phyloP scores from a whole-genome alignment of 177 flowering plant species.

The Vitis hybrid region DNA sequence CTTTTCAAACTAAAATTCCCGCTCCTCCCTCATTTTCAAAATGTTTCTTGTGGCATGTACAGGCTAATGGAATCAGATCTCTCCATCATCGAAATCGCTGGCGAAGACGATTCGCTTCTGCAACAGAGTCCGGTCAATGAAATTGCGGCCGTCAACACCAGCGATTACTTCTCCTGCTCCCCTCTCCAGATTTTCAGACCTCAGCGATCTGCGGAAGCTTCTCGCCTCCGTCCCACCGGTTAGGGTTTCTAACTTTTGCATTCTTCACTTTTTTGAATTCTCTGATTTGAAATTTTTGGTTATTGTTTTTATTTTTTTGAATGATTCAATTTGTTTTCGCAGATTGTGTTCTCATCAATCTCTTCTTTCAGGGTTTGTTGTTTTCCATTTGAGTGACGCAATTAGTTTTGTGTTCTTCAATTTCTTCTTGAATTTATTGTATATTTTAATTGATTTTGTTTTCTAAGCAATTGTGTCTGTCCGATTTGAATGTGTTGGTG shows the following conservation, averaged over 20 bases:
- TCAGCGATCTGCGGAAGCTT: constrained; percentile 4
- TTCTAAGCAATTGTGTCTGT: too few species aligned
- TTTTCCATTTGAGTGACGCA: not conserved
- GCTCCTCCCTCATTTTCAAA: not conserved
- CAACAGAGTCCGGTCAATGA: constrained; percentile 18
- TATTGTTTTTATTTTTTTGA: not conserved
- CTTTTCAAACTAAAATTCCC: not conserved
- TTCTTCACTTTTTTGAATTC: not conserved
- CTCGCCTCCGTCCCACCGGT: constrained; percentile 19
- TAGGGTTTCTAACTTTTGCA: constrained; percentile 11
- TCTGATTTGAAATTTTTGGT: not conserved
- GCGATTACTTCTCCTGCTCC: constrained; percentile 34
- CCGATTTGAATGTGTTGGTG: too few species aligned
- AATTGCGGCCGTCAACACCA: not conserved
- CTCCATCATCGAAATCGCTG: constrained; percentile 39
- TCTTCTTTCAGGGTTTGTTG: not conserved
- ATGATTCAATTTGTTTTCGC: not conserved
- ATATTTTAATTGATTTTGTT: not conserved
- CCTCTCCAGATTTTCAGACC: constrained; percentile 39
- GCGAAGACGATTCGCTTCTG: constrained; percentile 48
- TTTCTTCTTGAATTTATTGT: not conserved
- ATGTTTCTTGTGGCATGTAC: constrained; percentile 2
- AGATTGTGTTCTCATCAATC: not conserved
- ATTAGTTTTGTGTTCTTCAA: not conserved
- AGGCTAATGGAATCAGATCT: constrained; percentile 42